A percentile compares a stretch with the other conserved stretches of the same genome.
Conservation (phyloP, 2,329 filamentous ascomycete genomes). For the Juglanconis sp. region DNA sequence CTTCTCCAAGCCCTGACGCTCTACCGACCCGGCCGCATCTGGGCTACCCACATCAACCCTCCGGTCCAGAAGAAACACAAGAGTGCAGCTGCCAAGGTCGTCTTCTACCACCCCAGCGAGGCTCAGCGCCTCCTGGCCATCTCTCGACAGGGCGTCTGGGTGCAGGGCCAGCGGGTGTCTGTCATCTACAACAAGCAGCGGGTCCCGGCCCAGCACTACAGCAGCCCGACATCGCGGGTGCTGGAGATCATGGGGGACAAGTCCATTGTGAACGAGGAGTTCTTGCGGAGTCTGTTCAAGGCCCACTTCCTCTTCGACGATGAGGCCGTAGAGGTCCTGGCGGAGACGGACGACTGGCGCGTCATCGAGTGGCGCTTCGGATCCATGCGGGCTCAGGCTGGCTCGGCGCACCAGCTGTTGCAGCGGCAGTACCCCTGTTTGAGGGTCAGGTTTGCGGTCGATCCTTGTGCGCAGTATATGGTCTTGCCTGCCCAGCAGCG, state of each 20-base stretch:
- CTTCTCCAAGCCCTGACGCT: background rate
- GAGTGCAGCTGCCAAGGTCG: constrained; percentile 10
- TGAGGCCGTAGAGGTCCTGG: background rate
- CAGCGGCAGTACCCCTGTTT: background rate
- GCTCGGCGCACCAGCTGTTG: background rate
- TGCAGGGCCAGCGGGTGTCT: background rate
- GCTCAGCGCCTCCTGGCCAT: background rate
- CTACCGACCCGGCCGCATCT: constrained; percentile 5
- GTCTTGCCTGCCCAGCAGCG: background rate
- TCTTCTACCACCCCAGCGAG: constrained; percentile 13
- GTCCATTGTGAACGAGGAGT: background rate
- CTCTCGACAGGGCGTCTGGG: background rate
- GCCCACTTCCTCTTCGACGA: constrained; percentile 1
- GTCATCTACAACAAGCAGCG: constrained; percentile 6
- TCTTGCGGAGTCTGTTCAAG: background rate
- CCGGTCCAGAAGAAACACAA: background rate
- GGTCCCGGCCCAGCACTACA: background rate
- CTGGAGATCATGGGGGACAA: background rate
- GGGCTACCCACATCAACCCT: background rate
- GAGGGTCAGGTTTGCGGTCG: background rate
- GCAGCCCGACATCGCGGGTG: background rate
- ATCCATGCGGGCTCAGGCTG: constrained; percentile 9
- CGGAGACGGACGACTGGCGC: background rate
- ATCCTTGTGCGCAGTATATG: constrained; percentile 8
- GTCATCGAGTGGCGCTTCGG: constrained; percentile 12